Evolutionary conservation across 106 monocot genomes (phyloP), one percentile per base, ranked within the genome.

Genomic region (Hemerocallis citrina): DNA sequence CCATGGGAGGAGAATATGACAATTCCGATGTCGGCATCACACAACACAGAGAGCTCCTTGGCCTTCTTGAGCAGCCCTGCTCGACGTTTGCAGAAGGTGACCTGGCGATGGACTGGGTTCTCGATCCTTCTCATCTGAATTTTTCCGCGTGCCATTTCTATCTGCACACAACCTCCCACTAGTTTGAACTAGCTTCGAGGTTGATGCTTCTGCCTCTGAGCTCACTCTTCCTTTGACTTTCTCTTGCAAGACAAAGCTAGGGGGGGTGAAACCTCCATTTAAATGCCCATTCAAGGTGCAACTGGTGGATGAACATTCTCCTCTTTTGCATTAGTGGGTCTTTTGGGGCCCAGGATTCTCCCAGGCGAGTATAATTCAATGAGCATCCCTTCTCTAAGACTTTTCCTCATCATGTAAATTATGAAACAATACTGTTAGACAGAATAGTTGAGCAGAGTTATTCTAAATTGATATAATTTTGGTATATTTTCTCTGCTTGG

Each of bases 161-260:
- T n/a, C 40, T 44, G 61, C 61, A 62, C 44, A 9, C 80, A 80
- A 80, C 88, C 77, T 89, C 72, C 77, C 88, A 89, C 80, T 89
- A 84, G 80, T 84, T 88, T 89, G 65, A 42, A 89, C 88, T 84
- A 89, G 84, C 88, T 84, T 84, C 77, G 74, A 79, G 84, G 80
- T 66, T 76, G 88, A 34, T 75, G 84, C 75, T 40, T 65, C 7
- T 39, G 38, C 58, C 11, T 37, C 44, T 30, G 28, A 32, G 27
- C 41, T 55, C 33, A 36, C 10, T n/a, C 40, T 76, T 43, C 52
- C 12, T 31, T 30, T 60, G 34, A 10, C 61, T 57, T 35, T 56
- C 40, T 33, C 42, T 43, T 29, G 15, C 27, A 44, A 41, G 34
- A 44, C 41, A 44, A 62, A 43, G 22, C 42, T 62, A 31, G 41